Base-by-base conservation (phyloP, 2,329 filamentous ascomycete genomes). In the Fusarium paranaense region DNA sequence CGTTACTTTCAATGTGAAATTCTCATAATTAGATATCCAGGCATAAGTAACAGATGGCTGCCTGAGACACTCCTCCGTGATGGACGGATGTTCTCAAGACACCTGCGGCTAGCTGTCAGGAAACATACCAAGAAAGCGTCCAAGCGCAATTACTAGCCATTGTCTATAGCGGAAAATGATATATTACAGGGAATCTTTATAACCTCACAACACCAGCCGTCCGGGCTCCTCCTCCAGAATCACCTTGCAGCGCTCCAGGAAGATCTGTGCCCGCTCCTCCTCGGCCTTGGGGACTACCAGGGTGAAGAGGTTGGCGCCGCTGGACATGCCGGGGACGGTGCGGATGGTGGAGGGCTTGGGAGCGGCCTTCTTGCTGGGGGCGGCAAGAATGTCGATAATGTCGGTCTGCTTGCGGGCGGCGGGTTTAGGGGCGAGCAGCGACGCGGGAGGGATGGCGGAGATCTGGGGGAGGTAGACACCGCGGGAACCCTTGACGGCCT, bases 211-310 rank as follows among this genome's bases (percentile, higher is more conserved):
- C 57, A 97, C 90, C 79, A 97, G 84, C 78, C 92, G 88, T 37
- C 92, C 94, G 16, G 95, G 94, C 83, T 97, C 93, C 74, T 90
- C 88, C 84, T 97, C 94, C 76, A 99, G 83, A 30, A 96, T 91
- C 54, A 88, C 85, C 90, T 98, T 98, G 80, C 98, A 90, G 77
- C 94, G 90, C 84, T 96, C 93, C 73, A 99, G 83, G 85, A 98
- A 99, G 13, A 92, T 87, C 79, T 90, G 88, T 16, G 94, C 97
- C 78, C 95, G 89, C 85, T 92, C 90, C 88, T 95, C 93, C 82
- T 99, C 97, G 10, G 90, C 90, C 83, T 90, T 91, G 42, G 93
- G 91, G 22, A 97, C 95, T 32, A 87, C 92, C 61, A 99, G 85
- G 78, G 91, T 96, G 81, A 98, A 97, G 1, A 95, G 86, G 81